Evolutionary conservation across 208 protist species (phyloP), one percentile per base, ranked within the genome.

Genomic region (Balamuthia mandrillaris): DNA sequence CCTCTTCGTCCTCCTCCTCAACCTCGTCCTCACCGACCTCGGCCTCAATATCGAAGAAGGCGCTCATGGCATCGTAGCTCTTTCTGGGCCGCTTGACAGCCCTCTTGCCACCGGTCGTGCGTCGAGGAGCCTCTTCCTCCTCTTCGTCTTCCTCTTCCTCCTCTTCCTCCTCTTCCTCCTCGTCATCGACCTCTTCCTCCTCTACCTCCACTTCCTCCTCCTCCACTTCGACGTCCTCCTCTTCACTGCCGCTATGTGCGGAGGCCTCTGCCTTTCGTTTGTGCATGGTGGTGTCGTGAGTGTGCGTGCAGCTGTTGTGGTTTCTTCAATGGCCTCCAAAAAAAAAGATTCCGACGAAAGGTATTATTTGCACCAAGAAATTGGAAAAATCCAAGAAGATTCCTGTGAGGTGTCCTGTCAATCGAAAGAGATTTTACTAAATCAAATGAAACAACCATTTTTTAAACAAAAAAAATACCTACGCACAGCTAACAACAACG

Each of bases 161-260:
- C 1, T 87, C 87, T 14, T 84, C 12, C 0, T 85, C 66, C 4
- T 84, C 9, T 2, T 84, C 65, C 35, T 42, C 10, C 21, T 81
- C 66, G 29, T 54, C 49, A 9, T 9, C 21, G 3, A 29, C 56
- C 58, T 86, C 84, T 5, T 27, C 12, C 4, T 54, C 27, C 0
- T 18, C 41, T 12, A 45, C 35, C 6, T 81, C 31, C 12, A 58
- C 29, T 1, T 60, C 4, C 3, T 56, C 58, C n/a, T 14, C 24
- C 1, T 86, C 86, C 47, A 54, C 47, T 21, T 54, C 47, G 14
- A 24, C 47, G 16, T 54, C 47, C 16, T 54, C 47, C 47, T 54
- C 47, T 21, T 14, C 14, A 54, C 21, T 54, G 18, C 47, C 21
- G n/a, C 10, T 31, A 65, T 24, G 9, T 24, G n/a, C n/a, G n/a